Percentiles rank a stretch among this genome's conserved stretches.
phyloP scores from a whole-genome alignment of 441 rosid genomes.

The Gossypium schwendimanii region DNA sequence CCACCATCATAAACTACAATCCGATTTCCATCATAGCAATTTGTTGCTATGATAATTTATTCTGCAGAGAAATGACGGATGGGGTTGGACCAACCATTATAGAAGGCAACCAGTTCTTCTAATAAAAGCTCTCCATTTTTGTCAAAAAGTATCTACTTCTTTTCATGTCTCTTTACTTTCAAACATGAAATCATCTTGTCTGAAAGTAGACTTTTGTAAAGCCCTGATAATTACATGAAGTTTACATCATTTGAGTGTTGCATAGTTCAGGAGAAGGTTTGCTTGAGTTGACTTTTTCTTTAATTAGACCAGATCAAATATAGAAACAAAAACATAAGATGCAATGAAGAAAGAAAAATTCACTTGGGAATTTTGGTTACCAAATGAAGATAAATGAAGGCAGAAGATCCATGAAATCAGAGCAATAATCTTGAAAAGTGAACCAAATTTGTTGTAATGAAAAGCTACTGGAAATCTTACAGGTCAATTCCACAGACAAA shows the following conservation, averaged over 20 bases:
- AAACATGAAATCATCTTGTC: not conserved
- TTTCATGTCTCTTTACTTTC: not conserved
- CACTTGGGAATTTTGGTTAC: not conserved
- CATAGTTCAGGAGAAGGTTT: not conserved
- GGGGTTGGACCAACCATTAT: slow-evolving; percentile 20
- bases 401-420: not conserved
- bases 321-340: not conserved
- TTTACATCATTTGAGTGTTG: not conserved
- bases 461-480: not conserved
- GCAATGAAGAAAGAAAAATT: not conserved
- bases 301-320: not conserved
- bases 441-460: not conserved
- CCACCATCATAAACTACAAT: too few species aligned
- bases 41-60: not conserved
- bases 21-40: not conserved
- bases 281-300: not conserved
- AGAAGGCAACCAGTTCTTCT: slow-evolving; percentile 13
- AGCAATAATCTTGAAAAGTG: not conserved
- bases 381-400: not conserved
- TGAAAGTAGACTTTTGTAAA: not conserved
- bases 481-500: not conserved
- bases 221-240: not conserved
- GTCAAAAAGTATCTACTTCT: not conserved
- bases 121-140: slow-evolving; percentile 17
- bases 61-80: slow-evolving; percentile 14